These are phyloP conservation scores for Sherardia arvensis DNA, from an alignment of 257 asterid species.

Conservation along the genomic window DNA sequence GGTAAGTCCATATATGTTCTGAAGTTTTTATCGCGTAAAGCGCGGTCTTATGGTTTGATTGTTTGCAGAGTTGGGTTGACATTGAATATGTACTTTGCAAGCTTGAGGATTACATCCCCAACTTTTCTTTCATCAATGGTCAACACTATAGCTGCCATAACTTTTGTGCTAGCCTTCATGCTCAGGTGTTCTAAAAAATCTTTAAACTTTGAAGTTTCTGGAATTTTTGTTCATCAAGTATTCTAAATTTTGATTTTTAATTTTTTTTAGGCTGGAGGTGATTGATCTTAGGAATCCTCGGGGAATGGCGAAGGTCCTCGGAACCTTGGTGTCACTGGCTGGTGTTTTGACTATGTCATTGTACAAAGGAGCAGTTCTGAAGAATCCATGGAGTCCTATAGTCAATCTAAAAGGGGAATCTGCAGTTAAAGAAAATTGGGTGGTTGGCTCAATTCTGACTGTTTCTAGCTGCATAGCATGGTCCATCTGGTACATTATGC, in stretches of 20 bases:
- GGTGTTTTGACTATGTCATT: conserved; percentile 63
- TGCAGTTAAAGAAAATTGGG: conserved; percentile 40
- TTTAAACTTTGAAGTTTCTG: background rate
- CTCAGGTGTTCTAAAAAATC: conserved; percentile 38
- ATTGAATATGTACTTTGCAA: conserved; percentile 58
- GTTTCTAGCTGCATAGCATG: conserved; percentile 60
- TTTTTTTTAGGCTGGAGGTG: conserved; percentile 49
- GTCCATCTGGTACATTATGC: conserved; percentile 70
- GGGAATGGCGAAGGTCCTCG: conserved; percentile 51
- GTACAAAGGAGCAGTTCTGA: conserved; percentile 50
- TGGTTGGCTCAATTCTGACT: conserved; percentile 49
- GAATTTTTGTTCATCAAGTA: background rate
- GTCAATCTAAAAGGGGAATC: conserved; percentile 31
- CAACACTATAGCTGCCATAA: conserved; percentile 56
- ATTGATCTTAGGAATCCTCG: conserved; percentile 37
- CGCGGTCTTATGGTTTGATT: background rate
- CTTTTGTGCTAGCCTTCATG: conserved; percentile 55
- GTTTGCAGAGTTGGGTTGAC: conserved; percentile 56
- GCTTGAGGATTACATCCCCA: conserved; percentile 56
- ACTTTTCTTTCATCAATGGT: conserved; percentile 57
- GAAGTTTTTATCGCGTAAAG: background rate
- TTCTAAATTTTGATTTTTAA: too few relatives aligned
- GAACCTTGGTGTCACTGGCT: conserved; percentile 54
- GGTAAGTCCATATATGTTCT: conserved; percentile 26
- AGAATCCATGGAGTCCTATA: conserved; percentile 32